Conservation (phyloP, 129 eudicot genomes). For the Mikania micrantha region DNA sequence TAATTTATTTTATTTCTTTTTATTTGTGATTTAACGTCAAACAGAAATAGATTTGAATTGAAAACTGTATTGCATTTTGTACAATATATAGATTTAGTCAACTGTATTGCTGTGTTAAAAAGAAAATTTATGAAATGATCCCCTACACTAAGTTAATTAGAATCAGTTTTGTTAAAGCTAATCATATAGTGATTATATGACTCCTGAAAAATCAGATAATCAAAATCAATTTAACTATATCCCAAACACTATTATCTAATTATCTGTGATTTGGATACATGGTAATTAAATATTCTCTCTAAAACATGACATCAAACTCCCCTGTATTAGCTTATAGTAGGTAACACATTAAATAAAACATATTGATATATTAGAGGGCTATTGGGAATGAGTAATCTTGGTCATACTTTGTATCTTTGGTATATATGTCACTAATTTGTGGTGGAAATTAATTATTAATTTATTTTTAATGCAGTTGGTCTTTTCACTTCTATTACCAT, state of each 20-base stretch:
- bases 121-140: too few species aligned
- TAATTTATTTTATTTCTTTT: not conserved
- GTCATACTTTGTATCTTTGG: conserved; percentile 5
- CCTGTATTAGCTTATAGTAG: not conserved
- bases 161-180: not conserved
- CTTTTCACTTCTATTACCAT: conserved; percentile 86
- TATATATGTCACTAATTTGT: not conserved
- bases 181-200: not conserved
- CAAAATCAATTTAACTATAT: not conserved
- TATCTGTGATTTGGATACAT: not conserved
- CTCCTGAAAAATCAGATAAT: not conserved
- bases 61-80: not conserved
- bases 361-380: not conserved
- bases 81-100: not conserved
- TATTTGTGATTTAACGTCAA: not conserved
- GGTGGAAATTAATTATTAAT: not conserved
- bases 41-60: not conserved
- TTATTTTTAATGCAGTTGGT: conserved; percentile 59
- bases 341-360: not conserved
- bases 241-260: not conserved
- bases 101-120: too few species aligned
- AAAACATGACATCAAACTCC: not conserved
- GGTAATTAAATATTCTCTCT: not conserved
- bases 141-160: not conserved
- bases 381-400: conserved; percentile 4